Conservation (phyloP, 2,329 filamentous ascomycete genomes). For the Plenodomus lindquistii region DNA sequence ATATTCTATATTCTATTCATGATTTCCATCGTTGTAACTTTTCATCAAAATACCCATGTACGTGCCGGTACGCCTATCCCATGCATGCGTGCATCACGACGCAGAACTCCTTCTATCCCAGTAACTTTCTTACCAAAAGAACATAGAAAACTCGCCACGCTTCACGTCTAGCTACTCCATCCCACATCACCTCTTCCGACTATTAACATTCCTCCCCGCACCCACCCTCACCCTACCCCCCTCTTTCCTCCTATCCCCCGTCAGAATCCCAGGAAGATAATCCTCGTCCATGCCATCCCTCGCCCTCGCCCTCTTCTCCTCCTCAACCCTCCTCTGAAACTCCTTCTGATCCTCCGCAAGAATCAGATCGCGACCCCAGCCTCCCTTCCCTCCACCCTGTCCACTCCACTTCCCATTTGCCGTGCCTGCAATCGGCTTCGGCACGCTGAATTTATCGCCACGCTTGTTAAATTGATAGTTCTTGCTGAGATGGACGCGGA, state of each 20-base stretch:
- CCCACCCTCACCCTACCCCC: slow-evolving; percentile 77
- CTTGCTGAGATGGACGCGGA: slow-evolving; percentile 84
- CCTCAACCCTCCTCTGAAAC: slow-evolving; percentile 67
- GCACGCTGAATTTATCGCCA: slow-evolving; percentile 89
- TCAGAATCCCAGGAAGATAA: slow-evolving; percentile 83
- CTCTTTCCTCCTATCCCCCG: slow-evolving; percentile 69
- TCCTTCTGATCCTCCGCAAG: slow-evolving; percentile 97
- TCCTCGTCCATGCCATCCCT: slow-evolving; percentile 94
- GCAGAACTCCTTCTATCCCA: no score
- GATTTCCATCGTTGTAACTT: no score
- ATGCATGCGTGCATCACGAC: no score
- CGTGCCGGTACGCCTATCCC: no score
- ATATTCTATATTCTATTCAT: no score
- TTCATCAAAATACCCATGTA: no score
- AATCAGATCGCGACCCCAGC: slow-evolving; percentile 84
- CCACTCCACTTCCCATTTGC: slow-evolving; percentile 73
- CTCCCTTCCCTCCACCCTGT: slow-evolving; percentile 76
- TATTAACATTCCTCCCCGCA: slow-evolving; percentile 84
- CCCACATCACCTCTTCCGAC: slow-evolving; percentile 69
- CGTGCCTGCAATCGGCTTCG: slow-evolving; percentile 82
- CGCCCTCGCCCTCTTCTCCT: slow-evolving; percentile 69
- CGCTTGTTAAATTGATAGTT: slow-evolving; percentile 97
- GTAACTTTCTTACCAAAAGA: no score
- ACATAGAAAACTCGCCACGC: no score
- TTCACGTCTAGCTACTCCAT: no score